phyloP scores from a whole-genome alignment of 2,329 filamentous ascomycete genomes.

The Fusarium buxicola region DNA sequence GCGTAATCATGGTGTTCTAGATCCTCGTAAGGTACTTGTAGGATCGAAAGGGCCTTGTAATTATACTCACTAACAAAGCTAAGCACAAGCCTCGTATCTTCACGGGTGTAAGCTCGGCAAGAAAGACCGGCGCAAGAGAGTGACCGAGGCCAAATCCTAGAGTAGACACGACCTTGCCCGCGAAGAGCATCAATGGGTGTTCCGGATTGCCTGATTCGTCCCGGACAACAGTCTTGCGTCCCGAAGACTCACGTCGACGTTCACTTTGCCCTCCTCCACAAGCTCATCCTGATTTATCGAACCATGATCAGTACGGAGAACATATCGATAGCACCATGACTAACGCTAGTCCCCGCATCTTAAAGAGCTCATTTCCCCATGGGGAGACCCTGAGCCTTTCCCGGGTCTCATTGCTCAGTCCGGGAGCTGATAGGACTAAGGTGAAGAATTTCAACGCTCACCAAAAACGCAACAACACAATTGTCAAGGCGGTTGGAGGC shows the following conservation, averaged over 20 bases:
- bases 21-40: background rate
- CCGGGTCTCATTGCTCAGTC: constrained; percentile 64
- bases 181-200: constrained; percentile 41
- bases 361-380: constrained; percentile 3
- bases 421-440: constrained; percentile 53
- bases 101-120: constrained; percentile 49
- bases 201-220: constrained; percentile 9
- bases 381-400: constrained; percentile 49
- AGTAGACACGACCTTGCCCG: constrained; percentile 45
- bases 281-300: constrained; percentile 1
- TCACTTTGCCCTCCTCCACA: background rate
- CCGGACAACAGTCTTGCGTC: background rate
- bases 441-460: constrained; percentile 33
- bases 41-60: background rate
- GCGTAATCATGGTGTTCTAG: constrained; percentile 49
- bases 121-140: constrained; percentile 48
- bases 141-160: constrained; percentile 49
- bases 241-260: background rate
- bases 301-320: constrained; percentile 1
- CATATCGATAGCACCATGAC: background rate
- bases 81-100: constrained; percentile 48
- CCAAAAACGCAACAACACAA: constrained; percentile 34
- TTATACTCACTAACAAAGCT: constrained; percentile 40
- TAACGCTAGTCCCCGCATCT: background rate
- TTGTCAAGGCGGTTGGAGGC: constrained; percentile 42